Evolutionary conservation across 78 protist genomes (phyloP), one percentile per base, ranked within the genome.

Genomic region (Dictyostelium brefeldianum): DNA sequence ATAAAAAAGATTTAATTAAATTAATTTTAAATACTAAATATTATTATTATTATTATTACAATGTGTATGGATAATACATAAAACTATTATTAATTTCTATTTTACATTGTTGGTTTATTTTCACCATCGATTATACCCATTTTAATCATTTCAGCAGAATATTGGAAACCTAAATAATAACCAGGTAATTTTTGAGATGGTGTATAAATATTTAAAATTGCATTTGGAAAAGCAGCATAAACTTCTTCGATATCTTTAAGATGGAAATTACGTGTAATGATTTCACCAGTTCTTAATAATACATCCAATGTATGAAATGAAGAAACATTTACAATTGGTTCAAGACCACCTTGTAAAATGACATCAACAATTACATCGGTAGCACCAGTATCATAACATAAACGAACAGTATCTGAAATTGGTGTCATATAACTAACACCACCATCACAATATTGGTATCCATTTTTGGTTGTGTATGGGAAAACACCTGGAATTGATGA

Each of bases 301-400:
- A 87, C 36, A 12, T 74, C 62, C 62, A 74, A 59, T 27, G 93
- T 87, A 20, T 73, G 25, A 15, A 47, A 36, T 27, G 48, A 53
- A 1, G 73, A 31, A 14, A 77, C 47, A 36, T 77, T 65, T 0
- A 1, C 71, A 12, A 36, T 15, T 27, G 43, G 65, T 1, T 87
- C 75, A 27, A 74, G 50, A 54, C 27, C 20, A 31, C 41, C 67
- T 29, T 36, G 48, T 17, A 87, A 29, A 59, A 87, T 65, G 5
- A 87, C 59, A 29, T 87, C 93, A 27, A 87, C 78, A 48, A 87
- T 77, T n/a, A 87, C 73, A 0, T 87, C 48, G 1, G 67, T 64
- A 0, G 93, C 93, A 29, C 93, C 93, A 77, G 83, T 87, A 1
- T 27, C 93, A 48, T 51, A 47, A 31, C 93, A 87, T 20, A 87